These are phyloP conservation scores for Aspergillus jensenii DNA, from an alignment of 2,329 filamentous ascomycete species.

Conservation along the genomic window DNA sequence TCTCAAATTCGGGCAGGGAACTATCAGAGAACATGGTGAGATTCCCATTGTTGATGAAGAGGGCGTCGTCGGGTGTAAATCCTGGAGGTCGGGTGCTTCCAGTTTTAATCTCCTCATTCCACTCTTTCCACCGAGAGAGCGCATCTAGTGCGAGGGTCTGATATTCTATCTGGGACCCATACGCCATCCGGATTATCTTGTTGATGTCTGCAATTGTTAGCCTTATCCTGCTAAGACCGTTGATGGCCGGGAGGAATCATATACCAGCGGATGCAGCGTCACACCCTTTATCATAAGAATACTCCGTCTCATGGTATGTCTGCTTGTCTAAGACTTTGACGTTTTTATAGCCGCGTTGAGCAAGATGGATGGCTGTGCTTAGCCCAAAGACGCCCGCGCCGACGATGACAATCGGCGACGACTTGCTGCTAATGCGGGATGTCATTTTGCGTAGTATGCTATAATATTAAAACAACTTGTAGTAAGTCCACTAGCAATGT, in stretches of 20 bases:
- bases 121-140: slow-evolving; percentile 43
- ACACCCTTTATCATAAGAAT: slow-evolving; percentile 44
- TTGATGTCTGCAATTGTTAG: slow-evolving; percentile 37
- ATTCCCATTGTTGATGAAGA: slow-evolving; percentile 41
- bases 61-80: slow-evolving; percentile 34
- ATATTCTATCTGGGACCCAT: slow-evolving; percentile 48
- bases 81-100: slow-evolving; percentile 35
- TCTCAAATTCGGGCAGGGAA: slow-evolving; percentile 33
- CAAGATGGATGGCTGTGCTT: slow-evolving; percentile 46
- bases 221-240: background rate
- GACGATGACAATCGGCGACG: slow-evolving; percentile 34
- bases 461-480: no score
- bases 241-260: background rate
- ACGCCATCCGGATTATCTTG: slow-evolving; percentile 47
- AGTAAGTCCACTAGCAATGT: no score
- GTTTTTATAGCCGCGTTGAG: slow-evolving; percentile 46
- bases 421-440: background rate
- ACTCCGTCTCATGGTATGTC: slow-evolving; percentile 40
- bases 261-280: slow-evolving; percentile 48
- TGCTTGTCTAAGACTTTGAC: slow-evolving; percentile 36
- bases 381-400: slow-evolving; percentile 47
- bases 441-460: background rate
- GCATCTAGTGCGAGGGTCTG: slow-evolving; percentile 48
- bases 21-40: slow-evolving; percentile 13
- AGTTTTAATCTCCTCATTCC: slow-evolving; percentile 39